These are phyloP conservation scores for Tricholoma saponaceum DNA, from an alignment of 768 basidiomycete species.

Conservation along the genomic window DNA sequence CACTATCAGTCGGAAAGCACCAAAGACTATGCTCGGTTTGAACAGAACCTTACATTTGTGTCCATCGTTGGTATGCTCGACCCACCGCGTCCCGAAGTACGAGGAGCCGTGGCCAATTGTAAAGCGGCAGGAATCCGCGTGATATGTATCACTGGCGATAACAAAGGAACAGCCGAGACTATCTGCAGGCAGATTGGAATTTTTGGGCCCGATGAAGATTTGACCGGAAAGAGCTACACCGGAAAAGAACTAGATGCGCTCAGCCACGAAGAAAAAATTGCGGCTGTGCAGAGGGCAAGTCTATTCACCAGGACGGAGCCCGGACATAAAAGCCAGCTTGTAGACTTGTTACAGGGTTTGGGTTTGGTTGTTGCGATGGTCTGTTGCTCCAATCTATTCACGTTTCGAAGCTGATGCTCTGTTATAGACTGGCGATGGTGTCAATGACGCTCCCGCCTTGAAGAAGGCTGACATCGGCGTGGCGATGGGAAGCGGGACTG, in stretches of 20 bases:
- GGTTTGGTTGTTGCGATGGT: conserved; percentile 97
- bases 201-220: conserved; percentile 79
- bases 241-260: conserved; percentile 88
- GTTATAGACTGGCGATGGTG: conserved; percentile 86
- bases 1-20: conserved; percentile 81
- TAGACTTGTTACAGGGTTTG: conserved; percentile 87
- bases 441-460: conserved; percentile 96
- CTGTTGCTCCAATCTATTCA: conserved; percentile 8
- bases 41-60: conserved; percentile 89
- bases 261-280: conserved; percentile 73
- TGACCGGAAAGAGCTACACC: conserved; percentile 94
- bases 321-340: conserved; percentile 89
- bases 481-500: conserved; percentile 98
- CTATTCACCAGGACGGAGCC: conserved; percentile 95
- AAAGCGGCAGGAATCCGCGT: conserved; percentile 91
- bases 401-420: conserved; percentile 1
- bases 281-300: conserved; percentile 82
- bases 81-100: conserved; percentile 93
- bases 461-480: conserved; percentile 98
- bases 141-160: conserved; percentile 97
- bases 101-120: conserved; percentile 83
- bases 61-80: conserved; percentile 98
- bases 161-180: conserved; percentile 96
- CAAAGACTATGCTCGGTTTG: conserved; percentile 85
- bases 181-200: conserved; percentile 97